Evolutionary conservation across 257 asterid species (phyloP), one percentile per base, ranked within the genome.

Genomic region (Scutellaria baicalensis): DNA sequence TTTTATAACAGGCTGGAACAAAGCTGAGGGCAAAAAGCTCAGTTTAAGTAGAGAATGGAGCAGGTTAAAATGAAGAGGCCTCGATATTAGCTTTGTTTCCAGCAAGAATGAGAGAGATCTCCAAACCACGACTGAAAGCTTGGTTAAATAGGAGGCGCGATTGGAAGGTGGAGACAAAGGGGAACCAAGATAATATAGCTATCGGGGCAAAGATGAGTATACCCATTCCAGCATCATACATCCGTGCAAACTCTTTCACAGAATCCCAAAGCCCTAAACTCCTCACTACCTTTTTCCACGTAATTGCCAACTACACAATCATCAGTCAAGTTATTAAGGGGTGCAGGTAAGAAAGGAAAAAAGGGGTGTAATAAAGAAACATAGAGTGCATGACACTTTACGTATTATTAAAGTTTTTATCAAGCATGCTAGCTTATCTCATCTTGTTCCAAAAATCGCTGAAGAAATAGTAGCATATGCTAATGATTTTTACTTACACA

Each of bases 211-310:
- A 94, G 17, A 91, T 89, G 50, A 94, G 6, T 78, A 91, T 85
- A 50, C 99, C 99, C 99, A 94, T 94, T 21, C 96, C 96, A 56
- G 99, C 99, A 89, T 94, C 99, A 14, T 91, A 94, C 91, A 91
- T 91, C 63, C 99, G 78, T 2, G 99, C 93, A 75, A 91, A 94
- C 86, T 94, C 99, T 73, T 86, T 92, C 0, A 93, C 97, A 5
- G 96, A 93, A 70, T 93, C 97, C 99, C 97, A 93, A 9, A 93
- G 90, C 55, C 99, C 99, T 70, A 94, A 76, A 62, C 85, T 83
- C 85, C 78, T 84, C n/a, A 89, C 93, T 3, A 94, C 23, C 64
- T 70, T 79, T 82, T 71, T 91, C 99, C 99, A 94, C 16, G 99
- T 72, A 63, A 94, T 81, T 1, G 97, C 96, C 84, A 94, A 77